Conservation (phyloP, 768 basidiomycete genomes). For the Auricularia heimuer region DNA sequence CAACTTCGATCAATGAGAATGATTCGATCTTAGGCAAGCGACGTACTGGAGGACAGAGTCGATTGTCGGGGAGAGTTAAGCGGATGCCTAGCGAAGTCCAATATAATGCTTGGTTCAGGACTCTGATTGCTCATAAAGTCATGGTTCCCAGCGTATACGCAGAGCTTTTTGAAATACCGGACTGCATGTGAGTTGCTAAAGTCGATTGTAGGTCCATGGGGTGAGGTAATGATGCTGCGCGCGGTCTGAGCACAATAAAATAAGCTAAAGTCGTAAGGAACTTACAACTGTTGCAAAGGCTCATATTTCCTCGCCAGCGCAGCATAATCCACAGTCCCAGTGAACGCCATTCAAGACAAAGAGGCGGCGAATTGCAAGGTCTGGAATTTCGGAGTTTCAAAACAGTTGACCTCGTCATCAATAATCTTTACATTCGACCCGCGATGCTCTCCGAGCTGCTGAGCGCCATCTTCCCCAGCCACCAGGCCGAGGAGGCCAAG, state of each 20-base stretch:
- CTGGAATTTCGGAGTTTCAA: too few relatives aligned
- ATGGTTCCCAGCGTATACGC: too few relatives aligned
- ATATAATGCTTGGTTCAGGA: slow-evolving; percentile 71
- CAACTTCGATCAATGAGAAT: slow-evolving; percentile 32
- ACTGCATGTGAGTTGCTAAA: slow-evolving; percentile 66
- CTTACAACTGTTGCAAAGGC: slow-evolving; percentile 45
- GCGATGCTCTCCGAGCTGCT: slow-evolving; percentile 7
- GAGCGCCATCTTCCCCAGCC: slow-evolving; percentile 26
- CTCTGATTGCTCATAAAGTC: slow-evolving; percentile 29
- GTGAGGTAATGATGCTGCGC: slow-evolving; percentile 17
- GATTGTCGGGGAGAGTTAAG: slow-evolving; percentile 51
- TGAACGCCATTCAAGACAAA: not conserved
- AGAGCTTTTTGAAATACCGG: slow-evolving; percentile 33
- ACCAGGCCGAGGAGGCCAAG: slow-evolving; percentile 28
- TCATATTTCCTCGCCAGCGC: slow-evolving; percentile 48
- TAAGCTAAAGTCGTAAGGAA: slow-evolving; percentile 3
- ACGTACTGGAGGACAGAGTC: slow-evolving; percentile 82
- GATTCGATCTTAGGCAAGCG: not conserved
- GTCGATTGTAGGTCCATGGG: slow-evolving; percentile 44
- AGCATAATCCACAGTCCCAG: slow-evolving; percentile 43
- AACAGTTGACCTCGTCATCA: too few relatives aligned
- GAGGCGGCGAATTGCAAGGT: too few relatives aligned
- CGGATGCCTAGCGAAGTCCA: slow-evolving; percentile 60
- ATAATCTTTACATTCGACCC: not conserved
- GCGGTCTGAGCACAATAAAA: not conserved